A percentile compares a stretch with the other conserved stretches of the same genome.
Evolutionary conservation across 345 rosid species (phyloP).

Genomic region (Rhizophora apiculata): DNA sequence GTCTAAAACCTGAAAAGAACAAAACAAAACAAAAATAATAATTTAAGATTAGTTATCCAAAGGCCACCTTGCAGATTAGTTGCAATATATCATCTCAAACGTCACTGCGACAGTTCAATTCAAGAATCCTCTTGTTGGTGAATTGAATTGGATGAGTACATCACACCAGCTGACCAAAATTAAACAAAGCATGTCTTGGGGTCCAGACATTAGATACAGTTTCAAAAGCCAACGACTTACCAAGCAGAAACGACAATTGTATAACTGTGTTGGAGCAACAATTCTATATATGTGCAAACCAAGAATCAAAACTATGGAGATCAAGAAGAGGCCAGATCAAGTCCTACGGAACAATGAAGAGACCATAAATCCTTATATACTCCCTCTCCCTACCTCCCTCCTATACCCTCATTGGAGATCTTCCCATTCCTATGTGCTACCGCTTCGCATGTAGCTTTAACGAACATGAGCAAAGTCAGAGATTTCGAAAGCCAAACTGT

Average conservation of each 20-base stretch:
- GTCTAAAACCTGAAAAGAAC: constrained; percentile 12
- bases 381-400: too few relatives aligned
- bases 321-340: background rate
- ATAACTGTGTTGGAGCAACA: background rate
- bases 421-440: background rate
- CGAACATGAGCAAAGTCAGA: constrained; percentile 29
- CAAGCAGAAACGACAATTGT: background rate
- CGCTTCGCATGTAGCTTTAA: constrained; percentile 7
- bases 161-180: too few relatives aligned
- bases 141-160: too few relatives aligned
- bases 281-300: background rate
- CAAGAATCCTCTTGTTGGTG: too few relatives aligned
- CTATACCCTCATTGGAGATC: constrained; percentile 12
- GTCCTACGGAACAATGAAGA: background rate
- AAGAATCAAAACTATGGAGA: background rate
- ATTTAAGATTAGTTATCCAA: too few relatives aligned
- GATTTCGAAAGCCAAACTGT: constrained; percentile 8
- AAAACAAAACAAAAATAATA: background rate
- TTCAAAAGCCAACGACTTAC: background rate
- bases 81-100: background rate
- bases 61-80: background rate
- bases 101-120: too few relatives aligned
- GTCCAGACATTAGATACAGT: background rate
- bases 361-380: constrained; percentile 17
- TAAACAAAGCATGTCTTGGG: too few relatives aligned